A percentile compares a stretch with the other conserved stretches of the same genome.
phyloP scores from a whole-genome alignment of 345 rosid species.

The Eucalyptus caleyi region DNA sequence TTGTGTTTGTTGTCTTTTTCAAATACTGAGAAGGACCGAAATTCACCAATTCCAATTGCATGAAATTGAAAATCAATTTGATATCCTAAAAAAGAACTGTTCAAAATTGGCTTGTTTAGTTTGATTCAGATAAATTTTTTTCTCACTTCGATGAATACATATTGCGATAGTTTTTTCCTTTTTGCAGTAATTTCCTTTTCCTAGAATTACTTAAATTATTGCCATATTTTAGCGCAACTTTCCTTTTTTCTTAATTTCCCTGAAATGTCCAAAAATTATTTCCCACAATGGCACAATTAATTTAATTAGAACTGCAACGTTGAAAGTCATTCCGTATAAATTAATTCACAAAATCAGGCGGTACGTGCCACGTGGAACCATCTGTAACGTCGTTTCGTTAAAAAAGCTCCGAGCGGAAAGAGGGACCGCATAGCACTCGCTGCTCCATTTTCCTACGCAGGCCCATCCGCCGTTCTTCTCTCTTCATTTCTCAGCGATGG shows the following conservation, averaged over 20 bases:
- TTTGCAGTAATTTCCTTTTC: neutral
- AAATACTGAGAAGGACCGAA: rapidly evolving
- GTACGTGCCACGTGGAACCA: neutral
- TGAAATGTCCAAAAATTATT: neutral
- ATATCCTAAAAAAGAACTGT: neutral
- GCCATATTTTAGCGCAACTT: neutral
- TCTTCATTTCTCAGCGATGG: neutral
- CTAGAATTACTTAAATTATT: neutral
- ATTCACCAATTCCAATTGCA: neutral
- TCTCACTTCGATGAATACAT: too few species aligned
- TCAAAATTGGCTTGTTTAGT: neutral
- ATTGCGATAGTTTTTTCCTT: neutral
- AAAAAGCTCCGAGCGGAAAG: neutral
- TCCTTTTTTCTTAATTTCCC: neutral
- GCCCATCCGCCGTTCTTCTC: neutral
- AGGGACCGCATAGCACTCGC: neutral
- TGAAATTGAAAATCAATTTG: too few species aligned
- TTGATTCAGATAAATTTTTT: too few species aligned
- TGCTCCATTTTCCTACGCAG: neutral
- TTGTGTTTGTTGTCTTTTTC: too few species aligned
- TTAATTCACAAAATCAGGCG: neutral
- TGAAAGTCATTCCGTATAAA: neutral
- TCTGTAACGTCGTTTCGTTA: neutral
- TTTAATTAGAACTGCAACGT: neutral
- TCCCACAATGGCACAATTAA: neutral